Base-by-base conservation (phyloP, 805 yeast species). In the Saccharomyces cerevisiae region DNA sequence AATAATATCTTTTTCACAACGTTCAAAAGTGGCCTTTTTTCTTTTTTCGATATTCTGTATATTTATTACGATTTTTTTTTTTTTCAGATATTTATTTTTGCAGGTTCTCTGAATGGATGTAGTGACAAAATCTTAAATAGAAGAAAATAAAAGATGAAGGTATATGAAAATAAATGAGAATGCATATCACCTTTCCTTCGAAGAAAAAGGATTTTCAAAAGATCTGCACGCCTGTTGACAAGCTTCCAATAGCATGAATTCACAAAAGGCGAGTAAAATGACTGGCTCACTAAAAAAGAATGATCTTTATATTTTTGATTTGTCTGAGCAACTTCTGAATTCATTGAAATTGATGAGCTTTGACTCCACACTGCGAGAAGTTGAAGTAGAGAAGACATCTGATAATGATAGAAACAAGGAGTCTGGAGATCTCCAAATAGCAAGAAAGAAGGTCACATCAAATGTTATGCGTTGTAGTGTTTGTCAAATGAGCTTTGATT, bases 281-380 rank as follows among this genome's bases (percentile, higher is more conserved):
- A 48, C 51, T 24, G 17, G 17, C 21, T 36, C 32, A 29, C 22
- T 61, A 2, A 67, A 62, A 54, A 66, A 58, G 47, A 67, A 68
- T 48, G 80, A 79, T 47, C 65, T 78, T 8, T 84, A 82, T 60
- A 67, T 83, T 4, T 84, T 76, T 62, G 74, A 74, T 47, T 63
- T 83, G 14, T 62, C 78, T 2, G 59, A 65, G 1, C 60, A 66
- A 1, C 62, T 84, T 2, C 51, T 78, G 13, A 59, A 72, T 28
- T 77, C 84, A 0, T 66, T 85, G 51, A 73, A 78, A 59, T 63
- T 84, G 59, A 67, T 83, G 64, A 75, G 76, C 58, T 84, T 84
- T 65, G 87, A 83, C 61, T 71, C 79, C 1, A 77, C 81, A 0
- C 66, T 75, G 6, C 73, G 73, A 55, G 74, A 70, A 57, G 67